Conservation (phyloP, 1,139 yeast species). For the Nakaseomyces uthaithaninus region DNA sequence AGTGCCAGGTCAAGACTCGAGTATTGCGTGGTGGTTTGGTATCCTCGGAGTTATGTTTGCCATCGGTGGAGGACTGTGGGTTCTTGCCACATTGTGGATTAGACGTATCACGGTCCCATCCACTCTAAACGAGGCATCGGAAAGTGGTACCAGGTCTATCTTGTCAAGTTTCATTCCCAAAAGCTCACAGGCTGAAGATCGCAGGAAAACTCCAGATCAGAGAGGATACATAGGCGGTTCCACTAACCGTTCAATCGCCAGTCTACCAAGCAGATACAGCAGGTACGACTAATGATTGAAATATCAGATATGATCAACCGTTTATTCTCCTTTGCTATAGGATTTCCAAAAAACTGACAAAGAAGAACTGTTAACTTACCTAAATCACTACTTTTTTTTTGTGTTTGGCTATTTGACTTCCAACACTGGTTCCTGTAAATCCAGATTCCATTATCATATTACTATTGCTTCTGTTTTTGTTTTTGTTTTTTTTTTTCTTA, state of each 20-base stretch:
- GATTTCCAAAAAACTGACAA: neutral
- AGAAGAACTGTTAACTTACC: too few species aligned
- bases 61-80: slow-evolving; percentile 32
- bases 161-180: slow-evolving; percentile 28
- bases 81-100: slow-evolving; percentile 37
- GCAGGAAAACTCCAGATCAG: slow-evolving; percentile 12
- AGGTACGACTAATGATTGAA: slow-evolving; percentile 22
- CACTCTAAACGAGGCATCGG: slow-evolving; percentile 29
- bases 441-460: too few species aligned
- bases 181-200: slow-evolving; percentile 12
- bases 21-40: slow-evolving; percentile 58
- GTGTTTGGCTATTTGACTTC: too few species aligned
- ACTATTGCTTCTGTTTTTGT: too few species aligned
- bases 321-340: too few species aligned
- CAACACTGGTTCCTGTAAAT: too few species aligned
- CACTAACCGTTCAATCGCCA: slow-evolving; percentile 24
- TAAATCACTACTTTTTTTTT: too few species aligned
- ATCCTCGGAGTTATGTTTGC: slow-evolving; percentile 48
- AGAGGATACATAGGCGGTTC: slow-evolving; percentile 15
- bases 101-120: slow-evolving; percentile 31
- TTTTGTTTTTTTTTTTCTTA: too few species aligned
- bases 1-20: slow-evolving; percentile 60
- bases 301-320: too few species aligned
- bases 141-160: slow-evolving; percentile 32
- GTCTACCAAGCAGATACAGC: slow-evolving; percentile 26